A percentile compares a stretch with the other conserved stretches of the same genome.
phyloP scores from a whole-genome alignment of 306 rosid genomes.

The Spatholobus suberectus region DNA sequence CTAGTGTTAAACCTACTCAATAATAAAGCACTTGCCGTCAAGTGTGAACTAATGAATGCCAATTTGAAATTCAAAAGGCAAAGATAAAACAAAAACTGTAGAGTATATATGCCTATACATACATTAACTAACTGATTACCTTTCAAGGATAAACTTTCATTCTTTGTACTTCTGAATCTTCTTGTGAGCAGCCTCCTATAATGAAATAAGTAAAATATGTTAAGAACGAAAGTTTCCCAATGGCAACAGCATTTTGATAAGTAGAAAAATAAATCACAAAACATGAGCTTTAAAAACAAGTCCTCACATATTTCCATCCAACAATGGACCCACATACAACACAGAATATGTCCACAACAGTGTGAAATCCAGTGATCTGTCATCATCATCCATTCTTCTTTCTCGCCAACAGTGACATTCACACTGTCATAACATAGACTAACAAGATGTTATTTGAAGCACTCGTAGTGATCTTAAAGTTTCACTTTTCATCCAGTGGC shows the following conservation, averaged over 20 bases:
- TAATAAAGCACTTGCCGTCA: slow-evolving; percentile 1
- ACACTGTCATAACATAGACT: too few species aligned
- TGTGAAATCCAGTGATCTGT: slow-evolving; percentile 74
- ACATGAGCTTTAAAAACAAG: not conserved
- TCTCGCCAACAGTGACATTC: slow-evolving; percentile 64
- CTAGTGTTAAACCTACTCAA: slow-evolving; percentile 58
- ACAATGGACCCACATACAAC: slow-evolving; percentile 71
- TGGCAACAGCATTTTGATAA: not conserved
- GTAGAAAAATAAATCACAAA: not conserved
- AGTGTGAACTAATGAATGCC: not conserved
- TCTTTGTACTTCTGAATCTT: slow-evolving; percentile 72
- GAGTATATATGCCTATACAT: not conserved
- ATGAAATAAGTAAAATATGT: not conserved
- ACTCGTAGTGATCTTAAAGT: too few species aligned
- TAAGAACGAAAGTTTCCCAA: too few species aligned
- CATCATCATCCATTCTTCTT: slow-evolving; percentile 70
- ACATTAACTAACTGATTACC: too few species aligned
- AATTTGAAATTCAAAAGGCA: too few species aligned
- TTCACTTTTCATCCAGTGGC: too few species aligned
- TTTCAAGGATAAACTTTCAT: slow-evolving; percentile 74
- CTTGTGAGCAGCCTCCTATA: slow-evolving; percentile 68
- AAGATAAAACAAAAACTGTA: too few species aligned
- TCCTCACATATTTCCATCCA: too few species aligned
- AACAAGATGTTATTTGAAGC: too few species aligned
- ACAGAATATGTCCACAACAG: slow-evolving; percentile 75